Evolutionary conservation across 805 yeast species (phyloP), one percentile per base, ranked within the genome.

Genomic region (Teunomyces funiuensis): DNA sequence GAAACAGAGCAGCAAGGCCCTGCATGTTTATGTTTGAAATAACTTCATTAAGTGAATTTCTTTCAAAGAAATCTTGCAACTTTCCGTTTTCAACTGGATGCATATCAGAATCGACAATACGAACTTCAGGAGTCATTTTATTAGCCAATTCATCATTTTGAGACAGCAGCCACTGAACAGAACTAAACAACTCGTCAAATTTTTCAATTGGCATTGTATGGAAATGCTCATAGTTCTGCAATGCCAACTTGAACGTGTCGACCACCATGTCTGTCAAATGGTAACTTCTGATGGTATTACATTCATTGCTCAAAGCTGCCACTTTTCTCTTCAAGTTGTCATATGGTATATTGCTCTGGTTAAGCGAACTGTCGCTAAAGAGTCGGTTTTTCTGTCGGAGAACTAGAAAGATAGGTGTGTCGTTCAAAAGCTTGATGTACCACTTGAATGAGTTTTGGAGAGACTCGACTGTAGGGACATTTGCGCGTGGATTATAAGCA

Each of bases 241-340:
- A 36, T 0, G 70, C 71, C 33, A 63, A 44, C 8, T 42, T 43
- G 34, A 69, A 59, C 2, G 66, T 13, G 43, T 66, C 74, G 0
- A 51, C 45, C 3, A 50, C 36, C 22, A 68, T 50, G 18, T 61
- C 60, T 1, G 69, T 58, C 15, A 66, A 49, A 39, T 66, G 66
- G 48, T 69, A 69, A 28, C 50, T 54, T 16, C 70, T 46, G 2
- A 43, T 43, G 10, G 50, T 34, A 18, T 41, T 44, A 6, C 40
- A 30, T 9, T 26, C 28, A 11, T 33, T 45, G 8, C 44, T 43
- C 10, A 57, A 33, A 20, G 23, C 23, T 7, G 28, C 40, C 5
- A 62, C 30, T 8, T 33, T 13, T 2, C 36, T 19, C 17, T 45
- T 39, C 13, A 65, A 43, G 13, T 50, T 47, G 2, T 26, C 17